Evolutionary conservation across 768 basidiomycete genomes (phyloP), one percentile per base, ranked within the genome.

Genomic region (Mycena pura): DNA sequence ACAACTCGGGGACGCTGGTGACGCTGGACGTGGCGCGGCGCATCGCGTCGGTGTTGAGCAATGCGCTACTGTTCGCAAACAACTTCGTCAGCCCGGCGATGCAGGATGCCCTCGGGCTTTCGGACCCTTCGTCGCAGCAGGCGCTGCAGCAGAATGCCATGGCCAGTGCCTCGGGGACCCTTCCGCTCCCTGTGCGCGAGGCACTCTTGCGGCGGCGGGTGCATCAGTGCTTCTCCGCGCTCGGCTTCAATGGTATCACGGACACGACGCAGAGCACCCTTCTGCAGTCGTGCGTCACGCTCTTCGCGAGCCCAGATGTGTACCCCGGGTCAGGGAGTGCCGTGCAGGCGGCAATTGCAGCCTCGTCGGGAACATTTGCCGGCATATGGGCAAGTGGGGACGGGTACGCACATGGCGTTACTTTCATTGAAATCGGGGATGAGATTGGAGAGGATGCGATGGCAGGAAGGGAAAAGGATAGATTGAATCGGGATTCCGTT

Each of bases 371-470:
- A 1, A 80, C 85, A 0, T 96, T 97, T 73, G 88, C 87, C 3
- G 86, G 84, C 14, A 82, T 99, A 13, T 99, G 96, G 96, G 86
- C 90, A 56, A 84, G 86, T 55, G 80, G 83, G 2, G 96, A 99
- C 73, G 93, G 94, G 6, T 96, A 95, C 75, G 96, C 88, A 0
- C 95, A 93, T 74, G 96, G 96, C 0, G 88, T 97, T 2, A 93
- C 93, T 3, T 90, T 83, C 40, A 76, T 88, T 21, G 84, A 87
- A 45, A 73, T 86, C 21, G 70, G 75, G 13, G 81, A 86, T 46
- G 80, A 84, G 15, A 22, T 51, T 76, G 80, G 29, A 74, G 74
- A 31, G 67, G 73, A 25, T 69, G 69, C 38, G 68, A 70, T 7
- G 76, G 77, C 34, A 76, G 76, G 32, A 73, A 77, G 70, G 25